These are phyloP conservation scores for Typha latifolia DNA, from an alignment of 176 grass and related monocot genomes.

Conservation along the genomic window DNA sequence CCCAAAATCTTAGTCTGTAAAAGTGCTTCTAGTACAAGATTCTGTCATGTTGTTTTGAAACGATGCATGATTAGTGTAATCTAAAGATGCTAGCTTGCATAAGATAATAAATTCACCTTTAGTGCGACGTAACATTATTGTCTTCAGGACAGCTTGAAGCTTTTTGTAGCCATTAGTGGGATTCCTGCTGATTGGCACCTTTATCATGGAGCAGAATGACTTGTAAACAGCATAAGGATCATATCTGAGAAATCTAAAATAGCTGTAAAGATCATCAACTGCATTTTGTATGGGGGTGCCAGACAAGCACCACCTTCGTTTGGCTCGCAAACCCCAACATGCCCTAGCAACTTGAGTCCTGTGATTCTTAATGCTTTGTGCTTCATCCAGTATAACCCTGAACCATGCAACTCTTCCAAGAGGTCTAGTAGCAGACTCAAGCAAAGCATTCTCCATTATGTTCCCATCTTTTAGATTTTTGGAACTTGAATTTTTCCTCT, in stretches of 20 bases:
- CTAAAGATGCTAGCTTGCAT: background rate
- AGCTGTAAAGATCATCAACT: conserved; percentile 93
- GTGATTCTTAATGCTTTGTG: conserved; percentile 98
- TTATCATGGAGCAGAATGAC: conserved; percentile 78
- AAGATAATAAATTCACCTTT: conserved; percentile 47
- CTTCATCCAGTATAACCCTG: conserved; percentile 96
- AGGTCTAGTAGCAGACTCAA: conserved; percentile 52
- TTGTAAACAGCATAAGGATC: conserved; percentile 70
- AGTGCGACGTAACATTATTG: conserved; percentile 95
- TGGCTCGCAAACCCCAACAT: conserved; percentile 92
- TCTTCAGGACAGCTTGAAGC: conserved; percentile 92
- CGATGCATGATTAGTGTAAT: background rate
- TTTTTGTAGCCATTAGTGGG: conserved; percentile 77
- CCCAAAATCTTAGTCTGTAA: too few species aligned
- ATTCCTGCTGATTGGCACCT: conserved; percentile 72
- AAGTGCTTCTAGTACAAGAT: too few species aligned
- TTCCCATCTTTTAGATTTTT: conserved; percentile 45
- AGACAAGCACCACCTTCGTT: conserved; percentile 99
- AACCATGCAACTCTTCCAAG: conserved; percentile 94
- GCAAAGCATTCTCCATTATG: conserved; percentile 30
- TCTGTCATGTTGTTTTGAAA: too few species aligned
- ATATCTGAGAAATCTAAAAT: conserved; percentile 94
- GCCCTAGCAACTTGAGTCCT: conserved; percentile 90
- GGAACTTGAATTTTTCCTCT: conserved; percentile 38
- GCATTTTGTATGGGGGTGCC: conserved; percentile 99